Base-by-base conservation (phyloP, 306 rosid genomes). In the Dalbergia oliveri region DNA sequence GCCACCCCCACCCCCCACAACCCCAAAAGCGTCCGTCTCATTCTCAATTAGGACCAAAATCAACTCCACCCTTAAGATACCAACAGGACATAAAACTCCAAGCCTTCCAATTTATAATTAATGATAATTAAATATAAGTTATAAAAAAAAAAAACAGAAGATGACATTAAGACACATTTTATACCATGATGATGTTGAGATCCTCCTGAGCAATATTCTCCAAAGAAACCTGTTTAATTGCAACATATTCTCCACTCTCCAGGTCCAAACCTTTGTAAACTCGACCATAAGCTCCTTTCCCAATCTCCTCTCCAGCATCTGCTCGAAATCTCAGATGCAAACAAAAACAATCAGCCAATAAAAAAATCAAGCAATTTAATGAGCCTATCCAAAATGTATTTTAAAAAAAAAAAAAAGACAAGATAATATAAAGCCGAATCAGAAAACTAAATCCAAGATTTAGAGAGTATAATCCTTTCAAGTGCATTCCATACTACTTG, bases 241-340 rank as follows among this genome's bases (percentile, higher is more conserved):
- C 99, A 70, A 96, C 99, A 79, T 93, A 96, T 84, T 91, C 98
- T 82, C 98, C 99, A 84, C 91, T 96, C 85, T 96, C 99, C 90
- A 93, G 86, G 83, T 96, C 99, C 92, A 96, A 82, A 75, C 99
- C 99, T 82, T 96, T 93, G 86, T 91, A 96, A 80, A 96, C 99
- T 79, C 99, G 91, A 81, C 98, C 99, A 72, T 93, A 96, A 58
- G 98, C 99, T 83, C 99, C 99, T 88, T 93, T 96, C 53, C 99
- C 99, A 35, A 96, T 96, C 89, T 96, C 99, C 91, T 96, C 99
- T 89, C 99, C 76, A 96, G 97, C 90, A 96, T 90, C 99, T 96
- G 84, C 82, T 82, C 87, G 83, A 67, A 73, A 75, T 60, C 66
- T 64, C 80, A 84, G 60, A 86, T 41, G 61, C 56, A 72, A 69